Evolutionary conservation across 306 rosid genomes (phyloP).

Genomic region (Argentina anserina): DNA sequence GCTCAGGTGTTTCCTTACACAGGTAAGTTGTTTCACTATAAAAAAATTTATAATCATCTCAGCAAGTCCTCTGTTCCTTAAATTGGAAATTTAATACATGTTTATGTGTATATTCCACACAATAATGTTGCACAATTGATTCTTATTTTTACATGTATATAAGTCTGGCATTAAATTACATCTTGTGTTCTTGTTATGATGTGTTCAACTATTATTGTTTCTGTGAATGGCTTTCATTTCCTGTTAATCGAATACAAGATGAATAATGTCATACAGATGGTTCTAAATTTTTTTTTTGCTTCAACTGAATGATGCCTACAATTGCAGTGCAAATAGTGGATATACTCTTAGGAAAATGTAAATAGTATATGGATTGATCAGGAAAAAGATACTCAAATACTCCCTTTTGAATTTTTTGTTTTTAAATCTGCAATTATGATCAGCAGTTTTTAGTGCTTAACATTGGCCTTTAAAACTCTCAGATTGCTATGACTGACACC

Average conservation of each 20-base stretch:
- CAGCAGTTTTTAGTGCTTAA: neutral
- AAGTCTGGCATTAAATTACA: too few species aligned
- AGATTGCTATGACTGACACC: neutral
- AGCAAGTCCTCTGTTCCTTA: neutral
- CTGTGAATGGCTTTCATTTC: too few species aligned
- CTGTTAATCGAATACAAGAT: too few species aligned
- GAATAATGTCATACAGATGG: too few species aligned
- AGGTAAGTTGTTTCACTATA: conserved; percentile 42
- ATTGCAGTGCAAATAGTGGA: neutral
- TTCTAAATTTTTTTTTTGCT: too few species aligned
- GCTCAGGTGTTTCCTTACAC: conserved; percentile 45
- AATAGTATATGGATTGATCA: neutral
- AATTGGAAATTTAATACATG: neutral
- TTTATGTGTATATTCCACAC: neutral
- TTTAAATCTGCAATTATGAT: neutral
- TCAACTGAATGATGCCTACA: neutral
- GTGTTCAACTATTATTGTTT: too few species aligned
- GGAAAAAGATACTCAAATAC: neutral
- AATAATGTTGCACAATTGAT: too few species aligned
- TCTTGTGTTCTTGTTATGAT: too few species aligned
- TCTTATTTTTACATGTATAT: too few species aligned
- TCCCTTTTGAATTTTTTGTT: neutral
- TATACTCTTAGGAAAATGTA: neutral
- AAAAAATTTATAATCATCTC: neutral
- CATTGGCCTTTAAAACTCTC: neutral